These are phyloP conservation scores for Caulochytrium protostelioides DNA, from an alignment of 371 early-diverging fungal genomes.

Conservation along the genomic window DNA sequence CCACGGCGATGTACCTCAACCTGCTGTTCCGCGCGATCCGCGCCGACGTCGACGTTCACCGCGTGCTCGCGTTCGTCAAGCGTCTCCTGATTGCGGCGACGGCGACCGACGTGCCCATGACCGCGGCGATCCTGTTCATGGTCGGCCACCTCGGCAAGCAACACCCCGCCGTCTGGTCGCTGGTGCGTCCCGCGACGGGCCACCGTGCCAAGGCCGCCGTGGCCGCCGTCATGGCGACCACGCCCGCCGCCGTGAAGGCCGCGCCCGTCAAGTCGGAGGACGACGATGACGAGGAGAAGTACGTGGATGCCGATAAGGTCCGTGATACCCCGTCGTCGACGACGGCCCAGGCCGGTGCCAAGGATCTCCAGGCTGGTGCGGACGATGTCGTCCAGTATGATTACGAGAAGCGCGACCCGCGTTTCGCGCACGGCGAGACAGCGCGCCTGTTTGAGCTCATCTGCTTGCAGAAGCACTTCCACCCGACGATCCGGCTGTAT, in stretches of 20 bases:
- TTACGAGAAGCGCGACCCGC: conserved; percentile 67
- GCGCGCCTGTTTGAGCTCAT: conserved; percentile 75
- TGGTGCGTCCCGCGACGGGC: too few species aligned
- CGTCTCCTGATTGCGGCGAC: conserved; percentile 47
- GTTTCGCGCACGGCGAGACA: conserved; percentile 51
- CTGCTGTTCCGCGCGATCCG: conserved; percentile 63
- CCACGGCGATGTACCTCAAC: conserved; percentile 81
- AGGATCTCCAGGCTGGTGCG: conserved; percentile 15
- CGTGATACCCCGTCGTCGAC: conserved; percentile 20
- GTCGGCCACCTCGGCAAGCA: conserved; percentile 41
- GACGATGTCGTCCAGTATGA: conserved; percentile 34
- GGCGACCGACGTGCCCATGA: conserved; percentile 35
- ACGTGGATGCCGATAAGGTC: conserved; percentile 13
- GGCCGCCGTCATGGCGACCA: too few species aligned
- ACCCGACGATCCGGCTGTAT: conserved; percentile 71
- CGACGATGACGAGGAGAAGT: conserved; percentile 33
- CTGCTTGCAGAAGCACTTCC: conserved; percentile 57
- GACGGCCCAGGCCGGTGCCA: conserved; percentile 11
- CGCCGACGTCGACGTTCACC: conserved; percentile 39
- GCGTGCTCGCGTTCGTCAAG: conserved; percentile 69
- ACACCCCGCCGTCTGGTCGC: conserved; percentile 21
- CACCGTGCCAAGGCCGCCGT: too few species aligned
- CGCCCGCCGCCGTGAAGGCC: too few species aligned
- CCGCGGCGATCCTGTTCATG: conserved; percentile 61
- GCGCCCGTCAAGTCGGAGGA: conserved; percentile 62